Conservation (phyloP, 1,139 yeast species). For the Saccharomyces hybrid region DNA sequence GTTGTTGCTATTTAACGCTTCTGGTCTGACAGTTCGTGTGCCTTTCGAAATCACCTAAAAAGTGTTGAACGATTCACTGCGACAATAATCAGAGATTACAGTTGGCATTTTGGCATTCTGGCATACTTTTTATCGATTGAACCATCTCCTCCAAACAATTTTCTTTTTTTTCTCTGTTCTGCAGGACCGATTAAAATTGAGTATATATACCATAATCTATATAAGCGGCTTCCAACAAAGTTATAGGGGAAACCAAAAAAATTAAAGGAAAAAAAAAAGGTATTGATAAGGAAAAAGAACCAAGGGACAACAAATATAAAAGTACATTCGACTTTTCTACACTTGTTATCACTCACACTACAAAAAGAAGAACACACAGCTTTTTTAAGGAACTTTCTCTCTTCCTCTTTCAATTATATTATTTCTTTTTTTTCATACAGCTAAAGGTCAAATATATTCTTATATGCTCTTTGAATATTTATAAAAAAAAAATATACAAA, state of each 20-base stretch:
- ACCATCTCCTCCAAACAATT: background rate
- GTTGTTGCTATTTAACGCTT: slow-evolving; percentile 1
- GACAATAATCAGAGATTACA: background rate
- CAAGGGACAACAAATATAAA: background rate
- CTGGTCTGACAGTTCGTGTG: slow-evolving; percentile 1
- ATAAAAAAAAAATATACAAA: background rate
- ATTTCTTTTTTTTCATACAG: background rate
- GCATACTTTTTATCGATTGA: slow-evolving; percentile 1
- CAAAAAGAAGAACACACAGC: background rate
- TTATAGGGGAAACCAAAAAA: background rate
- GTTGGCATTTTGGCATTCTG: slow-evolving; percentile 1
- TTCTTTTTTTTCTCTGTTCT: background rate
- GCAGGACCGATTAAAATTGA: background rate
- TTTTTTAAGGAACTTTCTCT: background rate
- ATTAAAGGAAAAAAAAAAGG: background rate
- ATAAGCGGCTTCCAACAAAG: slow-evolving; percentile 1
- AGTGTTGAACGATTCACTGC: slow-evolving; percentile 1
- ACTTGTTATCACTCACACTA: background rate
- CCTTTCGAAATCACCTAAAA: background rate
- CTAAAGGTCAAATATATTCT: background rate
- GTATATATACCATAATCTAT: background rate
- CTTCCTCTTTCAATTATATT: background rate
- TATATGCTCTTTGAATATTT: slow-evolving; percentile 1
- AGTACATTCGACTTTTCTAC: background rate
- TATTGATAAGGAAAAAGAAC: background rate